phyloP scores from a whole-genome alignment of 805 yeast genomes.

The Brettanomyces anomalus region DNA sequence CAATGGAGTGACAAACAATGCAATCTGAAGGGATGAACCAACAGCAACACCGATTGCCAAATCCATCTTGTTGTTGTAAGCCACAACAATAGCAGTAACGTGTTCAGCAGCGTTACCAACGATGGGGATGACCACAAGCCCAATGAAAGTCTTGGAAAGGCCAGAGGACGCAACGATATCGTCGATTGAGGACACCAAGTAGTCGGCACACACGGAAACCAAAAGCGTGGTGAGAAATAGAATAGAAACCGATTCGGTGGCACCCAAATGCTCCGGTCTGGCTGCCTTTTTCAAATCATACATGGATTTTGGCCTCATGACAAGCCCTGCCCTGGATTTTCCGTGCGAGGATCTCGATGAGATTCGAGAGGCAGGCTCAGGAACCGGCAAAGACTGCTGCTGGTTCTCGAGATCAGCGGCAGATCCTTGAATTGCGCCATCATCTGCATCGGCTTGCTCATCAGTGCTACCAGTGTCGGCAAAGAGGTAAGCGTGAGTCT shows the following conservation, averaged over 20 bases:
- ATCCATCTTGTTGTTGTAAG: conserved; percentile 95
- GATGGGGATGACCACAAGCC: conserved; percentile 87
- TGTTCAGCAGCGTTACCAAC: conserved; percentile 99
- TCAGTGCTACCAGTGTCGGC: conserved; percentile 2
- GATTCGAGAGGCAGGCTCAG: neutral
- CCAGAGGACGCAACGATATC: conserved; percentile 77
- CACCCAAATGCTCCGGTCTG: conserved; percentile 34
- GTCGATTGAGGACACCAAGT: conserved; percentile 88
- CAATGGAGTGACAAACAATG: conserved; percentile 91
- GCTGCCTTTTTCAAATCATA: conserved; percentile 18
- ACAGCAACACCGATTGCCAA: conserved; percentile 94
- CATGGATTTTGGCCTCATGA: conserved; percentile 22
- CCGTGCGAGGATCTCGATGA: conserved; percentile 3
- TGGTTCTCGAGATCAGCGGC: neutral
- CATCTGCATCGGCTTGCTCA: neutral
- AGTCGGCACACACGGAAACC: conserved; percentile 90
- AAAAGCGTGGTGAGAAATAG: conserved; percentile 61
- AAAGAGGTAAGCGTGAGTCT: conserved; percentile 73
- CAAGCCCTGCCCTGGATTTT: conserved; percentile 16
- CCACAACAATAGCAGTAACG: conserved; percentile 92
- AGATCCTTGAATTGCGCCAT: neutral
- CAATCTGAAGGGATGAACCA: conserved; percentile 92
- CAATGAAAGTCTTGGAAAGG: conserved; percentile 89
- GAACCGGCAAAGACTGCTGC: neutral
- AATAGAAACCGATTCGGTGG: conserved; percentile 43